Evolutionary conservation across 1,284 basidiomycete species (phyloP), one percentile per base, ranked within the genome.

Genomic region (Anthracocystis walkeri): DNA sequence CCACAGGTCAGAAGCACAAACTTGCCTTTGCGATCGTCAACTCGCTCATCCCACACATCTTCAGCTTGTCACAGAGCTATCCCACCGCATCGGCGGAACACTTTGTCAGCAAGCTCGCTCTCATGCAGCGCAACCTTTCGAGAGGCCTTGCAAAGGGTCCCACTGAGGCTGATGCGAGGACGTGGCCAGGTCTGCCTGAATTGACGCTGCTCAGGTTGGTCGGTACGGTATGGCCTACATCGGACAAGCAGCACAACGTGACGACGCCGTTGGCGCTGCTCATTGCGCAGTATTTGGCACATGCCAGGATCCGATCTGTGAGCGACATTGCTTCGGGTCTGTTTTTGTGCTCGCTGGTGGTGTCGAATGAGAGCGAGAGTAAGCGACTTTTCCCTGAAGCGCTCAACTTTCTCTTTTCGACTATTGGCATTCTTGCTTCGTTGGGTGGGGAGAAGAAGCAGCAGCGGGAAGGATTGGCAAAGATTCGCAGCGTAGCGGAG

Each of bases 101-200:
- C 81, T 95, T 95, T 85, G 90, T 92, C 65, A 87, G 89, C 53
- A 98, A 98, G 86, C 88, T 99, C 49, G 87, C 89, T 0, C 86
- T 97, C 11, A 97, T 98, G 93, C 92, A 98, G 85, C 95, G 95
- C 87, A 98, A 98, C 85, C 90, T 99, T 53, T 90, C 90, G 61
- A 90, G 91, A 6, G 95, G 95, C 6, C 87, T 99, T 7, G 89
- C 91, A 3, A 89, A 88, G n/a, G 94, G 93, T 1, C 87, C 93
- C 0, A 87, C 90, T 14, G 87, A 89, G 23, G 86, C 86, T 0
- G 87, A 90, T 4, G 88, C 93, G 1, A 92, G 90, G 86, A 98
- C 94, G 0, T 97, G 94, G 91, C 97, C 97, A 1, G 91, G 91
- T 4, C 85, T 91, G 1, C 87, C 94, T 4, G 97, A 99, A 84